These are phyloP conservation scores for Lachancea meyersii DNA, from an alignment of 805 yeast genomes.

Conservation along the genomic window DNA sequence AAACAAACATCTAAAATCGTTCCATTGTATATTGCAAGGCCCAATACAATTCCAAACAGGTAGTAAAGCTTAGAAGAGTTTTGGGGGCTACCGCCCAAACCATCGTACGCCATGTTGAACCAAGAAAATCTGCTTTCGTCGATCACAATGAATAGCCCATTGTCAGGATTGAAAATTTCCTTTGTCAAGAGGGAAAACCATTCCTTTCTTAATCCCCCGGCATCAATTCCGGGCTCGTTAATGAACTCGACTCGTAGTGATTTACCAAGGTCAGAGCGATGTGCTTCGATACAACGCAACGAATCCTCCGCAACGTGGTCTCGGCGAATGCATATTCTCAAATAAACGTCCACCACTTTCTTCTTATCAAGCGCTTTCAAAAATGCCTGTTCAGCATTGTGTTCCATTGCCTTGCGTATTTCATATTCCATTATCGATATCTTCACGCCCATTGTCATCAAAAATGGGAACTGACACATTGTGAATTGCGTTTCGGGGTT, in stretches of 20 bases:
- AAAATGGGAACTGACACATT: slow-evolving; percentile 79
- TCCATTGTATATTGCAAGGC: slow-evolving; percentile 86
- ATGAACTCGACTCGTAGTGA: slow-evolving; percentile 72
- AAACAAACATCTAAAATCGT: slow-evolving; percentile 75
- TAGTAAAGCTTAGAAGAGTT: slow-evolving; percentile 51
- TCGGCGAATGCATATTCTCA: slow-evolving; percentile 65
- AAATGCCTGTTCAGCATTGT: slow-evolving; percentile 85
- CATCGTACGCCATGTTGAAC: slow-evolving; percentile 49
- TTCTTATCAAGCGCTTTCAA: slow-evolving; percentile 62
- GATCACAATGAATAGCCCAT: slow-evolving; percentile 59
- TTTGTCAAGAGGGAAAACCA: slow-evolving; percentile 79
- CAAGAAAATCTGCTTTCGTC: slow-evolving; percentile 70
- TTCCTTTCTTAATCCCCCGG: slow-evolving; percentile 89
- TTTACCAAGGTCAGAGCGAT: slow-evolving; percentile 59
- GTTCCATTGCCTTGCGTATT: slow-evolving; percentile 72
- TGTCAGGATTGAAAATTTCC: slow-evolving; percentile 60
- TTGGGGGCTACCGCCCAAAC: slow-evolving; percentile 13
- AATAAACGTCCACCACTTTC: slow-evolving; percentile 57
- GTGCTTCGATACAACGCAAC: slow-evolving; percentile 50
- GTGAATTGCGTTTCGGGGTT: slow-evolving; percentile 35
- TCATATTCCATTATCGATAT: slow-evolving; percentile 77
- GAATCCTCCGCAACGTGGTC: slow-evolving; percentile 68
- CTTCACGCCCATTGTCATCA: slow-evolving; percentile 76
- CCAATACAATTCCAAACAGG: slow-evolving; percentile 79
- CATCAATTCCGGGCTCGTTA: slow-evolving; percentile 91